Evolutionary conservation across 1,284 basidiomycete species (phyloP), one percentile per base, ranked within the genome.

Genomic region (Leccinum pachyderme): DNA sequence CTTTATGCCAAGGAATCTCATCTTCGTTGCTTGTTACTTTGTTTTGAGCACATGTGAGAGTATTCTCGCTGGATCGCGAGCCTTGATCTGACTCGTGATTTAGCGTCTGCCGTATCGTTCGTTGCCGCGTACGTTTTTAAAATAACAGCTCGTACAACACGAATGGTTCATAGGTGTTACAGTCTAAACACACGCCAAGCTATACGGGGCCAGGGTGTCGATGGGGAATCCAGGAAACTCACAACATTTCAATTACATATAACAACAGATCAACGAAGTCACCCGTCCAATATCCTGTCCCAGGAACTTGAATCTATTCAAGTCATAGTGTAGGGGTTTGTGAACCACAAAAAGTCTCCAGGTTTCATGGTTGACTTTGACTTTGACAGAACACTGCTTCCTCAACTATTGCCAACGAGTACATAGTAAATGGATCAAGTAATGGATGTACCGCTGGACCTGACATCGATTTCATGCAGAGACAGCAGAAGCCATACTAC

Each of bases 21-120:
- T 83, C 52, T 87, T 83, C 63, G 73, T 82, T 51, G 75, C 75
- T 2, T 75, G 76, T 51, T 87, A 84, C 64, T 86, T 87, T 57
- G 76, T 83, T 49, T 68, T 87, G 50, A 83, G 81, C 70, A 87
- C 87, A 72, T 63, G 86, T 87, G 64, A 61, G 82, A 66, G 41
- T 8, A 44, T 43, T 6, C 9, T 28, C 25, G 9, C 27, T 39
- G 7, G 12, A 32, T 5, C 7, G 24, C 29, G n/a, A 15, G n/a
- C 31, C 44, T 49, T 41, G 37, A 37, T 45, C 41, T 52, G 50
- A 52, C 47, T 24, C 33, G 25, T 54, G 39, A 48, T 52, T 3
- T 55, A 87, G 86, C 87, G 29, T 88, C 87, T 61, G 82, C 79
- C 1, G 81, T 85, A 53, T 87, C 86, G 5, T 84, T 84, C 65